Base-by-base conservation (phyloP, 2,329 filamentous ascomycete genomes). In the Fusarium tuaranense region DNA sequence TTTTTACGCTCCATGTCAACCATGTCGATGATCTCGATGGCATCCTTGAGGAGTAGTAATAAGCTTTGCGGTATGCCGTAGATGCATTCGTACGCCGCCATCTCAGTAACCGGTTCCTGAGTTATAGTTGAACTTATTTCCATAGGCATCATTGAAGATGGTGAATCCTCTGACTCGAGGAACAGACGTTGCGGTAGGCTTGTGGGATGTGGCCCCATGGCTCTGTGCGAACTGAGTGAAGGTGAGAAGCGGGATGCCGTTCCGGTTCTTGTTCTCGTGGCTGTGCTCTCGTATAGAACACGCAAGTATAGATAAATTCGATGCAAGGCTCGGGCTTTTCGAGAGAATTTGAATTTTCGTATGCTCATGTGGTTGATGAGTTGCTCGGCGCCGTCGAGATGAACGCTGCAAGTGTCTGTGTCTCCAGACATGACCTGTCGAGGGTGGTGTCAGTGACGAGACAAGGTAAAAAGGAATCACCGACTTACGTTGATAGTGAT, bases 341-440 rank as follows among this genome's bases (percentile, higher is more conserved):
- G 61, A 0, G 73, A 75, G 53, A 72, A 75, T 25, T 67, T 74
- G 0, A 61, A 41, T 62, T 79, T 79, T 39, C 70, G 71, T 4
- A 39, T 70, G 13, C 66, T 65, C 8, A 69, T 71, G 39, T 78
- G 63, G 12, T 27, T 71, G 34, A 79, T 79, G 8, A 79, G 51
- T 2, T 70, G 69, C 14, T 63, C 61, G 3, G 75, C 75, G 8
- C 76, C 76, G 44, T 76, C 70, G 8, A 79, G 65, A 55, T 79
- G 75, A 3, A 79, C 44, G n/a, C 69, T 67, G 20, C 77, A 78
- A 2, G 75, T 78, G 30, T 68, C 68, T 5, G 74, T 74, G 32
- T 79, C 75, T 48, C 78, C 78, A 1, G 77, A 79, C 73, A 78
- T 78, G 48, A 79, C 76, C 76, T 79, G 25, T 8, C 3, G 13